Conservation (phyloP, 352 stramenopile species). For the Pythium myriotylum region DNA sequence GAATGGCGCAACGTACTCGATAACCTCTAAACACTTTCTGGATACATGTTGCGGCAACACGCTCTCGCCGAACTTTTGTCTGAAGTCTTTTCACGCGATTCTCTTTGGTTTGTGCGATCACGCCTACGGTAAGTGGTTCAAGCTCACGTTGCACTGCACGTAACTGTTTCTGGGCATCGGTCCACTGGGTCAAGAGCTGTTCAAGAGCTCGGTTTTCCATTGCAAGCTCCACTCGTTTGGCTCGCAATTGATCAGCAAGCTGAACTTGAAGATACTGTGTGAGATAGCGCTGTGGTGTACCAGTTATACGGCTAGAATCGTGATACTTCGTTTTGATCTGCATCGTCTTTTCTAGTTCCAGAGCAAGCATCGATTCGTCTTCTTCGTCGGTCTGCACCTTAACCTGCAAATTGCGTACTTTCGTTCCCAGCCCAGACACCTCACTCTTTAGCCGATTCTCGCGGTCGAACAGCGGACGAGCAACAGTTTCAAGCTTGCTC, state of each 20-base stretch:
- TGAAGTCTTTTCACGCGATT: constrained; percentile 70
- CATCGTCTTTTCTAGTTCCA: constrained; percentile 83
- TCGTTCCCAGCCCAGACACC: constrained; percentile 50
- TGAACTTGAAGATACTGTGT: constrained; percentile 94
- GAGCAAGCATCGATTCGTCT: constrained; percentile 57
- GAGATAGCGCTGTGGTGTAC: constrained; percentile 89
- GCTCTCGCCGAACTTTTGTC: constrained; percentile 66
- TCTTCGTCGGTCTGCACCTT: constrained; percentile 49
- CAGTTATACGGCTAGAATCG: constrained; percentile 83
- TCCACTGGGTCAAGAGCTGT: constrained; percentile 51
- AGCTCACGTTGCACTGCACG: constrained; percentile 74
- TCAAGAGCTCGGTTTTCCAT: constrained; percentile 62
- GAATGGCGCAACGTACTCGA: constrained; percentile 64
- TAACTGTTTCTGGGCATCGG: constrained; percentile 71
- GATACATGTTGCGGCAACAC: constrained; percentile 66
- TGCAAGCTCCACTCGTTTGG: constrained; percentile 66
- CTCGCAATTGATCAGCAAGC: constrained; percentile 81
- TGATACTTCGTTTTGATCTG: constrained; percentile 87
- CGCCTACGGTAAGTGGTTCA: constrained; percentile 83
- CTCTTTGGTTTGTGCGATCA: constrained; percentile 77
- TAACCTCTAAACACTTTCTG: constrained; percentile 84
- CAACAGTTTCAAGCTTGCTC: constrained; percentile 66
- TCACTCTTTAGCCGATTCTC: constrained; percentile 41
- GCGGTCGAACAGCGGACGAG: constrained; percentile 73
- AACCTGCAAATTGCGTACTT: constrained; percentile 44